Evolutionary conservation across 495 filamentous ascomycete genomes (phyloP).

Genomic region (Penicillium tannophilum): DNA sequence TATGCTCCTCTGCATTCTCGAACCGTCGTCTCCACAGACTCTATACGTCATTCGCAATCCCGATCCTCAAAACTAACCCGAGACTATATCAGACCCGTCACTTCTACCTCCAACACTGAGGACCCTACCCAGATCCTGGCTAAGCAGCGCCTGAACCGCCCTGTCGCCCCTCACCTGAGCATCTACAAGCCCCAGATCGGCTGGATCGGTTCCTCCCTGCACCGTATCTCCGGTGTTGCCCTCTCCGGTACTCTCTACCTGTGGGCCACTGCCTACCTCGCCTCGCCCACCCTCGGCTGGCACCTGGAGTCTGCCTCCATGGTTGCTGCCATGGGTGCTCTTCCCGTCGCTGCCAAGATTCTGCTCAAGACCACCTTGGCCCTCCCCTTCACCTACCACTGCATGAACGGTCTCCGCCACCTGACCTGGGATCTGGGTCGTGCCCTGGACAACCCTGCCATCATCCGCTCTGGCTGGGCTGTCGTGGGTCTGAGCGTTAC

Average conservation of each 20-base stretch:
- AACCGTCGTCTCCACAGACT: conserved; percentile 8
- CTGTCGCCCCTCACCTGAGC: conserved; percentile 81
- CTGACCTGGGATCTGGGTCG: conserved; percentile 79
- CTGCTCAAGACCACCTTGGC: conserved; percentile 71
- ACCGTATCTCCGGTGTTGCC: conserved; percentile 77
- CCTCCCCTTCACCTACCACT: conserved; percentile 86
- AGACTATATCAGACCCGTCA: conserved; percentile 45
- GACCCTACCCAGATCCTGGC: conserved; percentile 74
- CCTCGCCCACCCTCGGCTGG: conserved; percentile 76
- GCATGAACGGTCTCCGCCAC: conserved; percentile 86
- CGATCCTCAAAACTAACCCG: conserved; percentile 18
- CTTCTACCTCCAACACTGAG: conserved; percentile 56
- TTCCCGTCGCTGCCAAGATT: conserved; percentile 70
- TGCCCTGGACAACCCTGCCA: conserved; percentile 66
- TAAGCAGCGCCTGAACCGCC: conserved; percentile 80
- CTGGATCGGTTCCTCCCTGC: conserved; percentile 71
- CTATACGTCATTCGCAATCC: conserved; percentile 36
- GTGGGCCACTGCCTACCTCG: conserved; percentile 82
- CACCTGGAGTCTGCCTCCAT: conserved; percentile 81
- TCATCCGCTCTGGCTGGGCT: conserved; percentile 74
- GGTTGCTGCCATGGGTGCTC: conserved; percentile 73
- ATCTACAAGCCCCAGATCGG: conserved; percentile 92
- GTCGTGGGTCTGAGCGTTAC: conserved; percentile 69
- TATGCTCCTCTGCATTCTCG: neutral
- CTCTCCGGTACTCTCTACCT: conserved; percentile 79